Evolutionary conservation across 1,284 basidiomycete genomes (phyloP), one percentile per base, ranked within the genome.

Genomic region (Pyrrhoderma noxium): DNA sequence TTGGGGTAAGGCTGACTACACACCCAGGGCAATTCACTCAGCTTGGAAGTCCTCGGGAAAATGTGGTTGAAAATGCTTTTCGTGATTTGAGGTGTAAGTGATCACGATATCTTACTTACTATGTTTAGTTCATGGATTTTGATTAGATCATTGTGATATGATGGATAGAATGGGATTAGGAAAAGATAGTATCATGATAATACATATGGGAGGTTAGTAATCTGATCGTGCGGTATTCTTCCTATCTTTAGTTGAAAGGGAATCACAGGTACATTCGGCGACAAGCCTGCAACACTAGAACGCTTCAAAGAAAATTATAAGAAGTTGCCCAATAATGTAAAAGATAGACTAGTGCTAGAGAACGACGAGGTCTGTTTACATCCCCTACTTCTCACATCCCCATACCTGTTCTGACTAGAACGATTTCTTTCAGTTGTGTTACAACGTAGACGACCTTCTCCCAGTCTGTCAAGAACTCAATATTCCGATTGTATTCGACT

Each of bases 21-120:
- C 93, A 95, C 65, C 93, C 92, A 0, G 92, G 92, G 1, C 82
- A 92, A 69, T 92, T 84, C 62, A 91, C 87, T 0, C 91, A 93
- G 62, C 70, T 94, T 2, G 90, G 85, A 3, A 89, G 85, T 22
- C 89, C 88, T 0, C 83, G 77, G 31, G 71, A 78, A 7, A 72
- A 73, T 13, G 93, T 95, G 8, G 74, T 93, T 8, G 73, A 78
- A 25, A 79, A 88, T 2, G 82, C 87, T 7, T 71, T 93, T 5
- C 73, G 87, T 8, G 92, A 96, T 57, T 70, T 95, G 18, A 71
- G 75, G 21, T 93, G 69, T 72, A 49, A 42, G 37, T 21, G 16
- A 22, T n/a, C n/a, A n/a, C n/a, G n/a, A n/a, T n/a, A n/a, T n/a
- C n/a, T n/a, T n/a, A n/a, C n/a, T n/a, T n/a, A n/a, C n/a, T n/a